Evolutionary conservation across 176 grass and related monocot species (phyloP), one percentile per base, ranked within the genome.

Genomic region (Carex littledalei): DNA sequence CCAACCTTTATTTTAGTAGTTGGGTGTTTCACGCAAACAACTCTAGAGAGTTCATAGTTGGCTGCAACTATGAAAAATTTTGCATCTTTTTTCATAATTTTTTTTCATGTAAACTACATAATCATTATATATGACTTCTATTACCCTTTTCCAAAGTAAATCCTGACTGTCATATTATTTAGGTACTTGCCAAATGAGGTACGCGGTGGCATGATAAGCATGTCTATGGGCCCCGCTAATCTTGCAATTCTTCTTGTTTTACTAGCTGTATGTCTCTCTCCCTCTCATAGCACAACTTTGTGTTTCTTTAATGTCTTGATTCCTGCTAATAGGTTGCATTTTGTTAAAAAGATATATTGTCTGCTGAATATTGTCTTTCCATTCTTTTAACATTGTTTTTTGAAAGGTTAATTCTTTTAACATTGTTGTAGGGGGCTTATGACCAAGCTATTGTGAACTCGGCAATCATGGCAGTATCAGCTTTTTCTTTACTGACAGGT

Each of bases 141-240:
- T 67, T 79, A 67, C 68, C 68, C 39, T 21, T 55, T 34, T 8
- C 21, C 26, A 78, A 78, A 45, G 68, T 31, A 34, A 57, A 57
- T 56, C 24, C 11, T 56, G 13, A 29, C 15, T 57, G 22, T 32
- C 47, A 50, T 50, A 11, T 50, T 12, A 60, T 91, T 60, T 68
- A 99, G 96, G 91, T 95, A 95, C 87, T 54, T 99, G 32, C 93
- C 96, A 59, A 99, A 95, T 64, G 96, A 99, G 68, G 79, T 99
- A 41, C 96, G 96, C 79, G 91, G 96, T 17, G 96, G 96, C 81
- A 99, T 99, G 96, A 94, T 99, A 88, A 92, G 89, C 59, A 92
- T 92, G 67, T 99, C 91, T 1, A 24, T 92, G 37, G 89, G 86
- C 14, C 79, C 91, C 12, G 81, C 93, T 86, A 94, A 95, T 94